Evolutionary conservation across 345 rosid genomes (phyloP).

Genomic region (Sisymbrium altissimum): DNA sequence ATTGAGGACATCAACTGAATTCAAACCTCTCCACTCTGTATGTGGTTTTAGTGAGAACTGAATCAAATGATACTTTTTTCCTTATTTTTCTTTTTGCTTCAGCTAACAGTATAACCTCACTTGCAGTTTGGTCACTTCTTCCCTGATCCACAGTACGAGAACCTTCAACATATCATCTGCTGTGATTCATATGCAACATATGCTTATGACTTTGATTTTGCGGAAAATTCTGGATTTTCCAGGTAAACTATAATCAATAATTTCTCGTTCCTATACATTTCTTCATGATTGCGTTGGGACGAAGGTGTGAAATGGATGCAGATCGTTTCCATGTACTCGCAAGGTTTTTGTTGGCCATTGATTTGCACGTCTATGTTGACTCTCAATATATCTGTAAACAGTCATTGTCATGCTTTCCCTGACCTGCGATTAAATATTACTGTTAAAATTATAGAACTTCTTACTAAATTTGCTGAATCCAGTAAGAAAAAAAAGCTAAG

Average conservation of each 20-base stretch:
- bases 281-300: too few relatives aligned
- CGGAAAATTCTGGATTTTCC: slow-evolving; percentile 74
- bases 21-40: slow-evolving; percentile 82
- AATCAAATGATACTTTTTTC: not conserved
- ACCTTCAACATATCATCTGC: slow-evolving; percentile 94
- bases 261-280: not conserved
- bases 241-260: slow-evolving; percentile 45
- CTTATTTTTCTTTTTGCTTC: not conserved
- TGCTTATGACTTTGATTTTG: slow-evolving; percentile 93
- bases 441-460: not conserved
- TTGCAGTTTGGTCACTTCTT: slow-evolving; percentile 98
- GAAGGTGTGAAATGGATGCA: slow-evolving; percentile 1
- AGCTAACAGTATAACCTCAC: slow-evolving; percentile 22
- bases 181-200: slow-evolving; percentile 96
- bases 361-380: not conserved
- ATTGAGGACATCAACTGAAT: slow-evolving; percentile 91
- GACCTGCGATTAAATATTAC: not conserved
- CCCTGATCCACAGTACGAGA: slow-evolving; percentile 95
- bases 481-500: not conserved
- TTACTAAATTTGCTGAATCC: not conserved
- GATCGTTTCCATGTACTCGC: not conserved
- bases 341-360: not conserved
- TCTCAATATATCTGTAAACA: not conserved
- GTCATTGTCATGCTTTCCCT: not conserved
- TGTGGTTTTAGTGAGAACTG: slow-evolving; percentile 32